Evolutionary conservation across 2,329 filamentous ascomycete genomes (phyloP).

Genomic region (Nannizzia gypsea): DNA sequence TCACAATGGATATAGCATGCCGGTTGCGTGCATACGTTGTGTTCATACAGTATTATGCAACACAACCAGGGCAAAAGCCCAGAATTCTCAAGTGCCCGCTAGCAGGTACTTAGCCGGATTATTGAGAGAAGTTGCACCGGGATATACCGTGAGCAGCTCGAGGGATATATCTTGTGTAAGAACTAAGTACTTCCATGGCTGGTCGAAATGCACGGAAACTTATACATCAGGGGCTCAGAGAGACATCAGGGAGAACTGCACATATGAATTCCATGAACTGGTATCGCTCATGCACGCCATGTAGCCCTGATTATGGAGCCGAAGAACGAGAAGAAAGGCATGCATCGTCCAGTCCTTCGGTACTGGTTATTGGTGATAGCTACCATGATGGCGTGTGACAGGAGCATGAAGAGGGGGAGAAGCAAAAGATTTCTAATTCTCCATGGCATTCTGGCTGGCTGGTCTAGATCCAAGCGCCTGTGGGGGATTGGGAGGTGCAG

Average conservation of each 20-base stretch:
- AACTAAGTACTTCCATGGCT: background rate
- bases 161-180: background rate
- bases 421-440: background rate
- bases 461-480: background rate
- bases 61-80: background rate
- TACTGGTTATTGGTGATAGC: background rate
- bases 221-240: background rate
- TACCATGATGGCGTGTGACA: background rate
- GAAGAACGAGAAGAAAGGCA: background rate
- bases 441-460: background rate
- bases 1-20: background rate
- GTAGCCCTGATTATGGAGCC: background rate
- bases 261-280: background rate
- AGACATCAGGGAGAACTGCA: background rate
- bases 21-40: background rate
- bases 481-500: background rate
- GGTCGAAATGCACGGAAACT: background rate
- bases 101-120: background rate
- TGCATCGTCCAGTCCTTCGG: background rate
- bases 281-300: background rate
- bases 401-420: background rate
- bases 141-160: background rate
- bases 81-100: background rate
- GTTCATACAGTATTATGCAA: background rate
- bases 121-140: background rate